Conservation (phyloP, 495 filamentous ascomycete species). For the Oidiodendron maius region DNA sequence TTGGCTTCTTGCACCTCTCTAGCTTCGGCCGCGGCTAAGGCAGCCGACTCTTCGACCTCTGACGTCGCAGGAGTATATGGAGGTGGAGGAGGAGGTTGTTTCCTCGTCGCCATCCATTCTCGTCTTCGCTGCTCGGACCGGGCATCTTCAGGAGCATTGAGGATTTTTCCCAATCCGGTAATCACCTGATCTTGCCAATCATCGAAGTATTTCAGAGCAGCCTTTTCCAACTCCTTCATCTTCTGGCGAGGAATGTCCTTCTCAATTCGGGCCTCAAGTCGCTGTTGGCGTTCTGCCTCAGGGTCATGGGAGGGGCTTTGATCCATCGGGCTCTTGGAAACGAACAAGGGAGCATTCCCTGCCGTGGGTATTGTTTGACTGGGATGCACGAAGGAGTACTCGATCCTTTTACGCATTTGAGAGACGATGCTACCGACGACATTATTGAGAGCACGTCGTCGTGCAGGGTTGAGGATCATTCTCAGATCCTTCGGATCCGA, state of each 20-base stretch:
- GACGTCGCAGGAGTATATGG: slow-evolving; percentile 7
- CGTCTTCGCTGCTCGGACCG: slow-evolving; percentile 16
- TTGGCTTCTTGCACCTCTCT: slow-evolving; percentile 23
- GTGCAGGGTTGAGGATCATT: slow-evolving; percentile 16
- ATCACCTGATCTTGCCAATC: slow-evolving; percentile 14
- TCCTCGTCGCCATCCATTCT: slow-evolving; percentile 17
- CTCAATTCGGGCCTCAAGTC: slow-evolving; percentile 15
- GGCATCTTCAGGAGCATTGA: slow-evolving; percentile 15
- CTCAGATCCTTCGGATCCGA: slow-evolving; percentile 21
- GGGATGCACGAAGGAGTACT: slow-evolving; percentile 19
- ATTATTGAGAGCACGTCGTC: slow-evolving; percentile 10
- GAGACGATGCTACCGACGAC: slow-evolving; percentile 13
- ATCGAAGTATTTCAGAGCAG: slow-evolving; percentile 17
- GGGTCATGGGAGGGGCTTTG: not conserved
- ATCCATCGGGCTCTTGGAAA: not conserved
- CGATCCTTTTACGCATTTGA: slow-evolving; percentile 18
- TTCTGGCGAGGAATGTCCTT: slow-evolving; percentile 8
- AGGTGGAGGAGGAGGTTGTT: slow-evolving; percentile 13
- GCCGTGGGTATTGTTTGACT: slow-evolving; percentile 1
- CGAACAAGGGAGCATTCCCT: slow-evolving; percentile 3
- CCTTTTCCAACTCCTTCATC: slow-evolving; percentile 11
- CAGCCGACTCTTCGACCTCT: not conserved
- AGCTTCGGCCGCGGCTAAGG: slow-evolving; percentile 2
- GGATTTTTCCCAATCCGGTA: slow-evolving; percentile 3
- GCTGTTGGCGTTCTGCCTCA: slow-evolving; percentile 8